These are phyloP conservation scores for Exophiala sp. DNA, from an alignment of 2,329 filamentous ascomycete species.

Conservation along the genomic window DNA sequence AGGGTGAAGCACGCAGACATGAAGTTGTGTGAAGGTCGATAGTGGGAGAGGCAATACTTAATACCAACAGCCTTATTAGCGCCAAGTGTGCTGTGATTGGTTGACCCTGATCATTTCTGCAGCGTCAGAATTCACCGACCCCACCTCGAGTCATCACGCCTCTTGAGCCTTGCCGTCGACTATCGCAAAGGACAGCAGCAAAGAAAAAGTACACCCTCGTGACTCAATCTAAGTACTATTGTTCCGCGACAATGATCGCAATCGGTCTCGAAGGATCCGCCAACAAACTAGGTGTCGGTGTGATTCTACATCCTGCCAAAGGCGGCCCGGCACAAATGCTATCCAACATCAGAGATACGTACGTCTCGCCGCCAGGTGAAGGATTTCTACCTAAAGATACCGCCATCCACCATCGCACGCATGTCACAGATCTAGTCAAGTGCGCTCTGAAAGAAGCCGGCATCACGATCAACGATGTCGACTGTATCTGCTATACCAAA, in stretches of 20 bases:
- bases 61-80: no score
- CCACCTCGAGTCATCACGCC: no score
- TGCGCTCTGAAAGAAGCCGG: constrained; percentile 70
- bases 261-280: constrained; percentile 86
- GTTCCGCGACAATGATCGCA: constrained; percentile 54
- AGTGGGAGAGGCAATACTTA: no score
- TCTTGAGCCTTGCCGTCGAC: no score
- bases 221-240: not conserved
- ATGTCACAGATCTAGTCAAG: constrained; percentile 78
- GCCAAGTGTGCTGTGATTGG: no score
- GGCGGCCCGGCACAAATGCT: constrained; percentile 65
- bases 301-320: constrained; percentile 72
- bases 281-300: constrained; percentile 93
- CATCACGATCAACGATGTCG: constrained; percentile 62
- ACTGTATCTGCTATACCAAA: constrained; percentile 93
- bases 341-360: constrained; percentile 92
- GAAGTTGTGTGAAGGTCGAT: no score
- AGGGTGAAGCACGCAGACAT: no score
- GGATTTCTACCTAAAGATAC: constrained; percentile 97
- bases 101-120: no score
- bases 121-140: no score
- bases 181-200: not conserved
- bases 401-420: constrained; percentile 81
- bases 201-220: not conserved
- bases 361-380: constrained; percentile 82